Evolutionary conservation across 2,329 filamentous ascomycete genomes (phyloP), one percentile per base, ranked within the genome.

Genomic region (Aspergillus pseudotamarii): DNA sequence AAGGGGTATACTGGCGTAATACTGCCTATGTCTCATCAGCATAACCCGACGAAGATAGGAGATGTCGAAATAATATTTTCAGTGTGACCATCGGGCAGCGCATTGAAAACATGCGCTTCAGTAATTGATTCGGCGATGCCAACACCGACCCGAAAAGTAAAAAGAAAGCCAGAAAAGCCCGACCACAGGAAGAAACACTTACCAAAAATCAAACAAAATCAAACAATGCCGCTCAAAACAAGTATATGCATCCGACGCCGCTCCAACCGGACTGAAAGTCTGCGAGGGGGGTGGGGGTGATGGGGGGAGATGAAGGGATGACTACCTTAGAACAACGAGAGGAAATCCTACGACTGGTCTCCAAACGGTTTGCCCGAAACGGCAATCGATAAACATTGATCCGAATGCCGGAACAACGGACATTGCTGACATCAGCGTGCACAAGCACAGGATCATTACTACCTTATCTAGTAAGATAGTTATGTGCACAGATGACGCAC

Each of bases 381-480:
- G 73, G 76, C 68, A 79, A 78, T 75, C 72, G 70, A 76, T 79
- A 79, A 79, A 79, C 77, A 78, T 63, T 65, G 64, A 65, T 61
- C 64, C 46, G 68, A 67, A 63, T 65, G 66, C 64, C 72, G 57
- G 48, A 70, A 72, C 69, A 73, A 73, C 71, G 66, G 43, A 60
- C 58, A 65, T 64, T 70, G 68, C 63, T 71, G 68, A 69, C 53
- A 58, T 74, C 63, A 73, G 60, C 66, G 48, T 62, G 59, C 55
- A 67, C 65, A 72, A 63, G 58, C 59, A 60, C 32, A n/a, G 12
- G n/a, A 9, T 54, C 8, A 16, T 51, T 14, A 46, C 10, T 46
- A 46, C n/a, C 21, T 16, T 4, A 41, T 41, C 9, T 3, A 41
- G 38, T 23, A 12, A 26, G 6, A 23, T 32, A 30, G 16, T 60